phyloP scores from a whole-genome alignment of 352 stramenopile species.

The Phytopythium oedochilum region DNA sequence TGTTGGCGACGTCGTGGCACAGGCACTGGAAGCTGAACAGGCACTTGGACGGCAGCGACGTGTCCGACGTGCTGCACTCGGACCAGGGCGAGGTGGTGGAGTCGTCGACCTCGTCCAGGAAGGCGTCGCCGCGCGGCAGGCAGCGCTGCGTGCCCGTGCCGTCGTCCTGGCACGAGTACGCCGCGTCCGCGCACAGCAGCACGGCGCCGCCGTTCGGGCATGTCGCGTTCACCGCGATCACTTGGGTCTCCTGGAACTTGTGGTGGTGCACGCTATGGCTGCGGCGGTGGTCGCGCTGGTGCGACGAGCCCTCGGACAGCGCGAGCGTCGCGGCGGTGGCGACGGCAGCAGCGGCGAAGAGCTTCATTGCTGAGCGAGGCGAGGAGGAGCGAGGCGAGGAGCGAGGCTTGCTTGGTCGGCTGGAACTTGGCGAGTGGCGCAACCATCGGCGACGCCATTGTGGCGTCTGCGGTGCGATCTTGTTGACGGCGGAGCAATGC shows the following conservation, averaged over 20 bases:
- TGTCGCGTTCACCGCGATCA: slow-evolving; percentile 31
- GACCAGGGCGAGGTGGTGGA: slow-evolving; percentile 33
- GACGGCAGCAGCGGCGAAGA: slow-evolving; percentile 14
- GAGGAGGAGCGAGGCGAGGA: neutral
- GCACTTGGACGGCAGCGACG: slow-evolving; percentile 37
- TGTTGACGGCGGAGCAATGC: too few species aligned
- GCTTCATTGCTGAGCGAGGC: slow-evolving; percentile 11
- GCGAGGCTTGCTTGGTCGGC: neutral
- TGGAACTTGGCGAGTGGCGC: neutral
- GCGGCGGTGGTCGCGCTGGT: neutral
- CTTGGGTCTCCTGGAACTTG: slow-evolving; percentile 44
- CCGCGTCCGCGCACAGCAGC: slow-evolving; percentile 32
- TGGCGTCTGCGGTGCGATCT: too few species aligned
- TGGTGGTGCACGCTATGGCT: slow-evolving; percentile 11
- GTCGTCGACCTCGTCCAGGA: slow-evolving; percentile 36
- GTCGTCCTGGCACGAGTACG: slow-evolving; percentile 40
- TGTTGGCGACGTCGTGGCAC: slow-evolving; percentile 34
- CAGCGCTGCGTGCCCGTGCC: slow-evolving; percentile 26
- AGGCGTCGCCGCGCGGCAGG: slow-evolving; percentile 28
- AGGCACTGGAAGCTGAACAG: slow-evolving; percentile 42
- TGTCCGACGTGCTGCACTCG: slow-evolving; percentile 25
- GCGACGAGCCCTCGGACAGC: slow-evolving; percentile 1
- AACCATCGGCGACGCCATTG: too few species aligned
- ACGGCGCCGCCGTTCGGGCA: slow-evolving; percentile 43
- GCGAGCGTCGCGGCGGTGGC: slow-evolving; percentile 12